Percentiles rank a stretch among this genome's conserved stretches.
These are phyloP conservation scores for Populus simonii DNA, from an alignment of 345 rosid species.

Conservation along the genomic window DNA sequence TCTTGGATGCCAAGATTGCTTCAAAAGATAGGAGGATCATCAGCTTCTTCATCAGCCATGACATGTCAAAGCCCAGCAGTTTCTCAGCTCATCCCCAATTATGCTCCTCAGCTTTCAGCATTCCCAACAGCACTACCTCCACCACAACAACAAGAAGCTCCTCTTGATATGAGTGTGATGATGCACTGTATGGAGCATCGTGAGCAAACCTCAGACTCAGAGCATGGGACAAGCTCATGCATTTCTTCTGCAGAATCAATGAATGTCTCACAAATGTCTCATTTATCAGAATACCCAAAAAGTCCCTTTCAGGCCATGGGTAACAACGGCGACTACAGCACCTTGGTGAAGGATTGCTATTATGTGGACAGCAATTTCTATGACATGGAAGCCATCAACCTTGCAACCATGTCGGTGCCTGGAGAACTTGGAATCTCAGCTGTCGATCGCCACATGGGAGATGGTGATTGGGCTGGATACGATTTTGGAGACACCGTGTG, in stretches of 20 bases:
- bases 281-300: constrained; percentile 22
- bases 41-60: constrained; percentile 21
- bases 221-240: constrained; percentile 12
- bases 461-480: constrained; percentile 32
- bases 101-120: neutral
- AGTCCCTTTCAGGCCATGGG: constrained; percentile 4
- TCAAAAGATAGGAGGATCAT: constrained; percentile 57
- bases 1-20: constrained; percentile 88
- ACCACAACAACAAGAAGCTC: neutral
- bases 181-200: constrained; percentile 4
- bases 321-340: constrained; percentile 25
- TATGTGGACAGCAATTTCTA: constrained; percentile 16
- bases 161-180: neutral
- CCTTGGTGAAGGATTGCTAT: constrained; percentile 14
- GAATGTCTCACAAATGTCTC: constrained; percentile 15
- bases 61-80: neutral
- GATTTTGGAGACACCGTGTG: constrained; percentile 58
- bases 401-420: constrained; percentile 4
- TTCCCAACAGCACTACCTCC: constrained; percentile 8
- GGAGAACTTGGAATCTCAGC: constrained; percentile 17
- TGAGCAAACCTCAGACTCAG: constrained; percentile 38
- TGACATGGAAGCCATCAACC: constrained; percentile 26
- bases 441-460: constrained; percentile 31
- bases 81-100: constrained; percentile 6
- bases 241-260: constrained; percentile 29